A percentile compares a stretch with the other conserved stretches of the same genome.
Conservation (phyloP, 768 basidiomycete genomes). For the Kwoniella mangroviensis region DNA sequence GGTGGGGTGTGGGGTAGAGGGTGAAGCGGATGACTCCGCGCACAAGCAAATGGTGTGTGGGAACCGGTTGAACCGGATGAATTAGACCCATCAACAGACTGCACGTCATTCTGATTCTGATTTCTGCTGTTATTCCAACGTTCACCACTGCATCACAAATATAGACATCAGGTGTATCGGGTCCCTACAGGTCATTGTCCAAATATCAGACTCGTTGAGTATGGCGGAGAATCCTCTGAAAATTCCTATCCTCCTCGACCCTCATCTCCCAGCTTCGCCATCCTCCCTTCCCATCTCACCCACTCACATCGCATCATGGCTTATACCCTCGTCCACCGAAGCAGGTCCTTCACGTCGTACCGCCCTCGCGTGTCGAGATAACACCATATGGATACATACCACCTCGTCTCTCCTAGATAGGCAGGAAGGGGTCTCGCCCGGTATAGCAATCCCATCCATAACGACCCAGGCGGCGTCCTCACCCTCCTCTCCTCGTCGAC, state of each 20-base stretch:
- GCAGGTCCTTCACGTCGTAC: constrained; percentile 30
- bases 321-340: not conserved
- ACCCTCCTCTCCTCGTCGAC: constrained; percentile 13
- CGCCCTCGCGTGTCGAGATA: constrained; percentile 39
- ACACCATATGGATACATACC: constrained; percentile 42
- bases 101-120: constrained; percentile 19
- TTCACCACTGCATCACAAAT: not conserved
- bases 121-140: no score
- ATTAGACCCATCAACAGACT: not conserved
- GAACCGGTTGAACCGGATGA: constrained; percentile 13
- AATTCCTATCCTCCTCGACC: constrained; percentile 33
- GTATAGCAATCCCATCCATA: constrained; percentile 4
- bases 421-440: constrained; percentile 11
- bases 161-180: no score
- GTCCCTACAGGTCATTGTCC: no score
- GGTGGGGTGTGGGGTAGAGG: not conserved
- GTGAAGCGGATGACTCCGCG: constrained; percentile 9
- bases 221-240: constrained; percentile 27
- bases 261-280: constrained; percentile 3
- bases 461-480: constrained; percentile 9
- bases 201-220: not conserved
- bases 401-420: not conserved
- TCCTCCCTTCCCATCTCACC: constrained; percentile 32
- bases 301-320: constrained; percentile 43
- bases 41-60: no score